These are phyloP conservation scores for Fomitopsis pinicola DNA, from an alignment of 1,284 basidiomycete genomes.

Conservation along the genomic window DNA sequence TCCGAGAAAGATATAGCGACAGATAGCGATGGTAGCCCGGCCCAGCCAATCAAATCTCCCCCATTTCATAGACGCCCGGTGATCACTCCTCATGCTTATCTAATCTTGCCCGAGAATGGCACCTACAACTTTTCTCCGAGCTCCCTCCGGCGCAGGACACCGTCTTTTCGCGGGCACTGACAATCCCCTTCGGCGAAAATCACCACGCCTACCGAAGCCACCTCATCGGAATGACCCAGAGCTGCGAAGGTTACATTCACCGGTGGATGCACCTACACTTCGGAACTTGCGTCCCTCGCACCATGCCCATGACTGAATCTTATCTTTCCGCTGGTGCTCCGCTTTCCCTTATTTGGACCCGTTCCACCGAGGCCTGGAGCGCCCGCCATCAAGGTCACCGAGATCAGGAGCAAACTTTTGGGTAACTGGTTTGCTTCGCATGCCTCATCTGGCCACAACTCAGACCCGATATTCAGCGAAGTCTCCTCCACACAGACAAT, in stretches of 20 bases:
- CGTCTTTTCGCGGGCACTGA: neutral
- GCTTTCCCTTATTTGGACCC: slow-evolving; percentile 1
- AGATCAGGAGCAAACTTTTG: neutral
- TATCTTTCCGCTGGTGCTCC: slow-evolving; percentile 9
- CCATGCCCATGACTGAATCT: slow-evolving; percentile 4
- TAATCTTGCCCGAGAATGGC: slow-evolving; percentile 2
- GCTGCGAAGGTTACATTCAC: neutral
- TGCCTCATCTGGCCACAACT: neutral
- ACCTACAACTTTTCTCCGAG: neutral
- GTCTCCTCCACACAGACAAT: neutral
- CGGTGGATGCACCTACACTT: neutral
- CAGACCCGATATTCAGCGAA: neutral
- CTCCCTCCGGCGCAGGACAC: neutral
- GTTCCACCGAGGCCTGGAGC: neutral
- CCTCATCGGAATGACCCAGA: neutral
- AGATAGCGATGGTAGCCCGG: slow-evolving; percentile 5
- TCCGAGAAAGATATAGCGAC: slow-evolving; percentile 8
- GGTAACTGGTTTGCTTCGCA: neutral
- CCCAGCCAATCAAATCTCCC: neutral
- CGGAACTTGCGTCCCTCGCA: neutral
- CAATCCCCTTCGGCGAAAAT: neutral
- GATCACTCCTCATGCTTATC: slow-evolving; percentile 3
- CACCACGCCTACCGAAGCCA: neutral
- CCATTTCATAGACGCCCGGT: slow-evolving; percentile 7
- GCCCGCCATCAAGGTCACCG: neutral